Evolutionary conservation across 192 early-diverging fungal species (phyloP), one percentile per base, ranked within the genome.

Genomic region (Podila minutissima): DNA sequence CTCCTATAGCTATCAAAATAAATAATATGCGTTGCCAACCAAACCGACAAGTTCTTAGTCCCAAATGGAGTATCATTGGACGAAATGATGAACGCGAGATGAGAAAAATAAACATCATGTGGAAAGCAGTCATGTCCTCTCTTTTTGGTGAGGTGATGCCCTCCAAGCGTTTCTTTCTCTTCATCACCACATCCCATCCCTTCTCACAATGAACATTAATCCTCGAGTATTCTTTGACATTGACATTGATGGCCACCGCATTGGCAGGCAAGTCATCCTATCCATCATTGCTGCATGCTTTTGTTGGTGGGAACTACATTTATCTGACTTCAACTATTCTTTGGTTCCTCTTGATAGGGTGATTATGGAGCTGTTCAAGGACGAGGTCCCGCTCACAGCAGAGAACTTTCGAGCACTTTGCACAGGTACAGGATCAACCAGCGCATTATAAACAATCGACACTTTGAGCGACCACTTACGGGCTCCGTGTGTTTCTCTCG

Each of bases 321-420:
- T 50, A 15, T 13, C 22, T 28, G 10, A 59, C 9, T 24, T 13
- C 57, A 10, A 22, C 57, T 32, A 3, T 59, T 11, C 58, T 26
- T 35, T 31, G 31, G 15, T 53, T 53, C 31, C 61, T 51, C 22
- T 12, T n/a, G 19, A 15, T 50, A 84, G 83, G 46, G 59, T 84
- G 24, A 58, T 84, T 11, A 81, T 84, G 64, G 83, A 84, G 29
- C 74, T 84, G 11, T 84, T 84, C 57, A 57, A 75, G 51, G 76
- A 84, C 59, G 83, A 84, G 26, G 83, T 81, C 0, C 83, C 83
- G 26, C 85, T 83, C 38, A 94, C 94, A 2, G 92, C 88, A 8
- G 94, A 94, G 59, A 95, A 95, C 84, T 95, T 95, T 82, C 89
- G 93, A 3, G 90, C 91, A 9, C 89, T 99, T 13, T 97, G 96